phyloP scores from a whole-genome alignment of 306 rosid genomes.

The Dicorynia guianensis region DNA sequence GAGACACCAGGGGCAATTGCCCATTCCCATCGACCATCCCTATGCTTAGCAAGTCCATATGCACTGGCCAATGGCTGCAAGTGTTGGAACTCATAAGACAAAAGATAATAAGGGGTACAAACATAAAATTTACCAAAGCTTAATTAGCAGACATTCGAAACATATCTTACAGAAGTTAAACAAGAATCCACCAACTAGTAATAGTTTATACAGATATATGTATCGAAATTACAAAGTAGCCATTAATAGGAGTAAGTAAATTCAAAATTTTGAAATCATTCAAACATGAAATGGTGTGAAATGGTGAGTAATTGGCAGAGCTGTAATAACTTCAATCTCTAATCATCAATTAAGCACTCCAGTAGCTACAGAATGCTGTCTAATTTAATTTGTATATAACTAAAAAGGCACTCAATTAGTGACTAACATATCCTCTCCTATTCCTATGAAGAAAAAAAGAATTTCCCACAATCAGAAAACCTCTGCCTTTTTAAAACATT shows the following conservation, averaged over 20 bases:
- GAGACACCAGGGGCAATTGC: slow-evolving; percentile 99
- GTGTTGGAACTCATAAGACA: neutral
- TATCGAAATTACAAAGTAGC: slow-evolving; percentile 25
- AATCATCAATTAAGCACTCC: neutral
- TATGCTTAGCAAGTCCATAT: slow-evolving; percentile 99
- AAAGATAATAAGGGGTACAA: neutral
- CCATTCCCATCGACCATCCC: slow-evolving; percentile 99
- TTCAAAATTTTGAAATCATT: slow-evolving; percentile 13
- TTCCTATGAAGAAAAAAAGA: neutral
- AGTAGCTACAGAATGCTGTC: neutral
- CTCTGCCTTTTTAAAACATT: too few species aligned
- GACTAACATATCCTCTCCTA: neutral
- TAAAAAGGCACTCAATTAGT: neutral
- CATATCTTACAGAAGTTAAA: slow-evolving; percentile 16
- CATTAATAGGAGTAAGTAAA: slow-evolving; percentile 8
- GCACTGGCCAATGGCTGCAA: slow-evolving; percentile 98
- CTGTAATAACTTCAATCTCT: neutral
- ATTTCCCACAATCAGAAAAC: too few species aligned
- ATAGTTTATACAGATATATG: slow-evolving; percentile 15
- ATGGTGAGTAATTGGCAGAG: slow-evolving; percentile 12
- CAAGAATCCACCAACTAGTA: slow-evolving; percentile 23
- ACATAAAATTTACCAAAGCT: slow-evolving; percentile 31
- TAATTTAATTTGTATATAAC: neutral
- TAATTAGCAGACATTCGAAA: slow-evolving; percentile 28
- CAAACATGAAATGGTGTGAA: slow-evolving; percentile 32